phyloP scores from a whole-genome alignment of 208 protist genomes.

The Herpetomonas tarakana region DNA sequence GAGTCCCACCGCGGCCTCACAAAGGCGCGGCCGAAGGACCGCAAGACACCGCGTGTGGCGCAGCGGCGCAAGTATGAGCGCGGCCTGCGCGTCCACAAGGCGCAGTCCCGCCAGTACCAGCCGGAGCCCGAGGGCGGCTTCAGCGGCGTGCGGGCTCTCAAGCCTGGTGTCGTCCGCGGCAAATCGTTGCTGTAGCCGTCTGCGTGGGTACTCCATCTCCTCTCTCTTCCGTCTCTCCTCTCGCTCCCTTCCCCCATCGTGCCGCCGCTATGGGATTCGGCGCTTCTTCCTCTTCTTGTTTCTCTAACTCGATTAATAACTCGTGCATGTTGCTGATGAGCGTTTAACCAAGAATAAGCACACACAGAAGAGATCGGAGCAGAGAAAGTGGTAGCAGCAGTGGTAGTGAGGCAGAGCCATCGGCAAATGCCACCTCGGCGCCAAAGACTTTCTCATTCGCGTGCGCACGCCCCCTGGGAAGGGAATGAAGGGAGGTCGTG shows the following conservation, averaged over 20 bases:
- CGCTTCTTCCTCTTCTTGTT: slow-evolving; percentile 2
- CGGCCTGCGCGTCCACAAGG: slow-evolving; percentile 81
- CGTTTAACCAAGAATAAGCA: neutral
- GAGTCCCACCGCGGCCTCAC: slow-evolving; percentile 89
- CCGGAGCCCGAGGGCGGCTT: slow-evolving; percentile 85
- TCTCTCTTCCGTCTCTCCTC: neutral
- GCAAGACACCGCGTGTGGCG: slow-evolving; percentile 85
- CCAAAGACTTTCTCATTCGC: too few species aligned
- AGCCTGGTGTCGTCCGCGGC: slow-evolving; percentile 68
- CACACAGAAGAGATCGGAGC: neutral
- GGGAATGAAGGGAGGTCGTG: too few species aligned
- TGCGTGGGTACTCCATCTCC: slow-evolving; percentile 3
- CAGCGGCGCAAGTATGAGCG: slow-evolving; percentile 89
- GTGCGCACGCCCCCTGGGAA: too few species aligned
- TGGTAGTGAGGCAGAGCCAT: too few species aligned
- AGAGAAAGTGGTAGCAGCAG: too few species aligned
- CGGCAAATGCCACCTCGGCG: too few species aligned
- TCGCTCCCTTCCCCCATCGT: neutral
- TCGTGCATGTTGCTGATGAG: neutral
- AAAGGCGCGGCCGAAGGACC: slow-evolving; percentile 83
- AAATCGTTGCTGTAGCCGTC: slow-evolving; percentile 10
- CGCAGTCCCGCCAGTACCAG: slow-evolving; percentile 67
- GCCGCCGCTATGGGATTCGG: neutral
- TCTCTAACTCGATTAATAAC: neutral
- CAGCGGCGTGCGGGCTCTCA: slow-evolving; percentile 65